Evolutionary conservation across 2,329 filamentous ascomycete species (phyloP).

Genomic region (Diplodia intermedia): DNA sequence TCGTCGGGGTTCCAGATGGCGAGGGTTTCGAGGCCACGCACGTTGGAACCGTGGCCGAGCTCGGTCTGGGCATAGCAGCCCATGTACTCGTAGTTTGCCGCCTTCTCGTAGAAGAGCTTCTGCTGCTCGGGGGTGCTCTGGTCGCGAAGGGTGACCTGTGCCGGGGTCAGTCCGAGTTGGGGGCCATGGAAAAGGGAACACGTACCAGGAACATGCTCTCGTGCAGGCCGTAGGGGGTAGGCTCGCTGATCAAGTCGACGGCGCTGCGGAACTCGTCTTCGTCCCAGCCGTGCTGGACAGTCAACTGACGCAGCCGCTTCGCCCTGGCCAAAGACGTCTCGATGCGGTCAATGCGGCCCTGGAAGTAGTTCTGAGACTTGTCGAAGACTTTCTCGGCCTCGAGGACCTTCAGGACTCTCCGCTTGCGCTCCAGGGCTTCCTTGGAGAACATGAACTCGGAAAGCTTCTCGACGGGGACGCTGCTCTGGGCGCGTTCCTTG

Average conservation of each 20-base stretch:
- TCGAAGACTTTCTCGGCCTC: slow-evolving; percentile 74
- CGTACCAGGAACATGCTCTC: slow-evolving; percentile 71
- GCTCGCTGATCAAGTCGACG: slow-evolving; percentile 74
- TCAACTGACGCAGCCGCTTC: slow-evolving; percentile 72
- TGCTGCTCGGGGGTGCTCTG: slow-evolving; percentile 77
- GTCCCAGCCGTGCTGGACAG: slow-evolving; percentile 71
- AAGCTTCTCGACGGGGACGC: slow-evolving; percentile 70
- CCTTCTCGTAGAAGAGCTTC: slow-evolving; percentile 72
- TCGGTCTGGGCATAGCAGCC: slow-evolving; percentile 85
- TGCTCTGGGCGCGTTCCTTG: slow-evolving; percentile 72
- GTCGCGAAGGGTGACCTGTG: slow-evolving; percentile 69
- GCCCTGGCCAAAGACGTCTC: slow-evolving; percentile 72
- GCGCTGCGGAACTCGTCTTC: slow-evolving; percentile 69
- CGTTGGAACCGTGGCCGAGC: slow-evolving; percentile 79
- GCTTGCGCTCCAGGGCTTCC: slow-evolving; percentile 66
- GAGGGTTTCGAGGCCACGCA: slow-evolving; percentile 72
- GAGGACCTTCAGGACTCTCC: slow-evolving; percentile 68
- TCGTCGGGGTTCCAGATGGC: slow-evolving; percentile 76
- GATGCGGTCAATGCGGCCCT: slow-evolving; percentile 72
- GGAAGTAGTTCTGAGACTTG: slow-evolving; percentile 79
- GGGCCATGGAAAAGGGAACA: slow-evolving; percentile 23
- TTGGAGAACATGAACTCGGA: slow-evolving; percentile 73
- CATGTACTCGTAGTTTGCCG: slow-evolving; percentile 73
- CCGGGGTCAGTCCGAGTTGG: slow-evolving; percentile 5
- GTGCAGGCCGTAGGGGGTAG: slow-evolving; percentile 76